Conservation (phyloP, 768 basidiomycete genomes). For the Porpolomopsis calyptriformis region DNA sequence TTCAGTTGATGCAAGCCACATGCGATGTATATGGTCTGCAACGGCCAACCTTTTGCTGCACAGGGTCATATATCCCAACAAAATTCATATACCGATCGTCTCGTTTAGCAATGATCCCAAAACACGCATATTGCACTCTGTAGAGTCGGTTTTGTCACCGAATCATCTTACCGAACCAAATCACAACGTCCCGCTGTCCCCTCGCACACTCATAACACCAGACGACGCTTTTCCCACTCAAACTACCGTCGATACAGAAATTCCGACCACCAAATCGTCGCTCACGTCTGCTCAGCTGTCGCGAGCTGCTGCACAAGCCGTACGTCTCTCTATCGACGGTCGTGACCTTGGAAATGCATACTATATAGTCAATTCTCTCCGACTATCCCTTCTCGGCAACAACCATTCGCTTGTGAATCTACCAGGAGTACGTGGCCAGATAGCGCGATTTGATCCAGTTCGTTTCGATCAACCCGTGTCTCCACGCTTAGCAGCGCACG, state of each 20-base stretch:
- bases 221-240: too few relatives aligned
- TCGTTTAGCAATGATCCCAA: neutral
- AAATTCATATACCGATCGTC: neutral
- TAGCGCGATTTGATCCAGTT: slow-evolving; percentile 28
- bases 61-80: slow-evolving; percentile 3
- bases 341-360: slow-evolving; percentile 41
- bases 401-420: slow-evolving; percentile 11
- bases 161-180: too few relatives aligned
- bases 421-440: slow-evolving; percentile 10
- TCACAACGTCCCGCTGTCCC: too few relatives aligned
- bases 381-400: slow-evolving; percentile 25
- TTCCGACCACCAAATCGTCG: neutral
- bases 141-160: neutral
- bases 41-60: slow-evolving; percentile 35
- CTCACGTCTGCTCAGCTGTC: slow-evolving; percentile 16
- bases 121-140: neutral
- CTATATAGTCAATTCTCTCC: slow-evolving; percentile 48
- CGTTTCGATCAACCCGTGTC: slow-evolving; percentile 42
- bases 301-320: slow-evolving; percentile 32
- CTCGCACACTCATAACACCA: too few relatives aligned
- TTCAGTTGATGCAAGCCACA: slow-evolving; percentile 55
- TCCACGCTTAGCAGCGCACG: slow-evolving; percentile 50
- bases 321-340: slow-evolving; percentile 34
- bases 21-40: slow-evolving; percentile 58
- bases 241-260: neutral